These are phyloP conservation scores for Pleoardoris graminearum DNA, from an alignment of 2,329 filamentous ascomycete species.

Conservation along the genomic window DNA sequence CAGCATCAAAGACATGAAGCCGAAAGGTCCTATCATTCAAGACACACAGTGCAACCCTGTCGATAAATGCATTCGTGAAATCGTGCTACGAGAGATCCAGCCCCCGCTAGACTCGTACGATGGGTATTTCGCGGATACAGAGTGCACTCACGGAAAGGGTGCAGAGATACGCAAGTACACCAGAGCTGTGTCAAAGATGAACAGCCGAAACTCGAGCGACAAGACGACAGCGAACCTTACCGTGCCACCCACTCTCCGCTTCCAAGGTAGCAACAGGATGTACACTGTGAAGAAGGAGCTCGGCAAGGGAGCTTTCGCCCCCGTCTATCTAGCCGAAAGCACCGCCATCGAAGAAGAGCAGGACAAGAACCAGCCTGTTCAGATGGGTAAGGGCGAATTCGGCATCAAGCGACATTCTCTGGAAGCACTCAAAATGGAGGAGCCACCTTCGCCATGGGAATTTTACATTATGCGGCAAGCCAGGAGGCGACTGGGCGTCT, in stretches of 20 bases:
- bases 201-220: conserved; percentile 56
- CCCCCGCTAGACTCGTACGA: conserved; percentile 74
- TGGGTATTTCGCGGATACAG: conserved; percentile 76
- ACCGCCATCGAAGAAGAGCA: conserved; percentile 60
- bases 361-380: conserved; percentile 49
- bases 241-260: conserved; percentile 66
- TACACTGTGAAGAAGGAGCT: conserved; percentile 86
- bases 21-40: conserved; percentile 74
- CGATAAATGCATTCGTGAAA: conserved; percentile 71
- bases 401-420: conserved; percentile 62
- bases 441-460: conserved; percentile 87
- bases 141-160: conserved; percentile 66
- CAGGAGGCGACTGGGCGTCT: conserved; percentile 73
- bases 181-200: conserved; percentile 65
- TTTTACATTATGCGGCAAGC: conserved; percentile 92
- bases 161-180: conserved; percentile 80
- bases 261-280: conserved; percentile 65
- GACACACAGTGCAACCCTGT: conserved; percentile 89
- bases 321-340: conserved; percentile 86
- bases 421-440: conserved; percentile 94
- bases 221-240: conserved; percentile 65
- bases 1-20: conserved; percentile 44
- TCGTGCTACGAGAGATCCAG: conserved; percentile 74
- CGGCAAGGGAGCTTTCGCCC: conserved; percentile 90
- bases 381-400: conserved; percentile 66